Evolutionary conservation across 495 filamentous ascomycete genomes (phyloP).

Genomic region (Viridothelium virens): DNA sequence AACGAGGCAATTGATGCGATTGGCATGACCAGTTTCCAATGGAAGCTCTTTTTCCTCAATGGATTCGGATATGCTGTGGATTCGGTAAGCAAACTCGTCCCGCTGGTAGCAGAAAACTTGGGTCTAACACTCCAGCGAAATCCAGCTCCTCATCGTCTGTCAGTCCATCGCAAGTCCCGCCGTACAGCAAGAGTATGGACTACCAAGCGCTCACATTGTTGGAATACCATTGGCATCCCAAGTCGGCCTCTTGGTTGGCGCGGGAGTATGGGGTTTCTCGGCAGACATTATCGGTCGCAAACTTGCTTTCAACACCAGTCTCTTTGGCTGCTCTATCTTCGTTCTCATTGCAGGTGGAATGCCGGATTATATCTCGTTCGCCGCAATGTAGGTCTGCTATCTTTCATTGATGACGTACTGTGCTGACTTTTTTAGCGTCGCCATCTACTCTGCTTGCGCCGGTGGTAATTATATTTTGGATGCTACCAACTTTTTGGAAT

Average conservation of each 20-base stretch:
- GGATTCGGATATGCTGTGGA: conserved; percentile 61
- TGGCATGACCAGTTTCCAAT: conserved; percentile 60
- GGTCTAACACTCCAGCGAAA: neutral
- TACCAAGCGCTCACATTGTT: conserved; percentile 26
- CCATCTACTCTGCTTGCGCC: conserved; percentile 39
- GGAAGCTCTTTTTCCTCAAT: conserved; percentile 58
- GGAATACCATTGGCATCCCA: conserved; percentile 30
- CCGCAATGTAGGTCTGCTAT: conserved; percentile 38
- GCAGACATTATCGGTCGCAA: conserved; percentile 46
- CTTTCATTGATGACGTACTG: conserved; percentile 26
- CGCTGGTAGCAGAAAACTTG: neutral
- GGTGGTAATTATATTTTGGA: conserved; percentile 69
- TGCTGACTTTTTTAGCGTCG: conserved; percentile 25
- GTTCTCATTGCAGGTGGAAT: conserved; percentile 41
- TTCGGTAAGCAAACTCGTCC: conserved; percentile 38
- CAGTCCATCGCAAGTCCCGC: conserved; percentile 36
- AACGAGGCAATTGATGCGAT: conserved; percentile 72
- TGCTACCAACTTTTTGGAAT: conserved; percentile 53
- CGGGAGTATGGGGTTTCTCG: conserved; percentile 45
- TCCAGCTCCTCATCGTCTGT: conserved; percentile 35
- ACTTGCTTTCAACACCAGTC: conserved; percentile 44
- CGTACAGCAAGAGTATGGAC: conserved; percentile 32
- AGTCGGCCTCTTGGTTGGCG: conserved; percentile 41
- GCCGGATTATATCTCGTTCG: conserved; percentile 41
- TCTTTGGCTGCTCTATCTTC: conserved; percentile 42